These are phyloP conservation scores for Tirmania nivea DNA, from an alignment of 495 filamentous ascomycete genomes.

Conservation along the genomic window DNA sequence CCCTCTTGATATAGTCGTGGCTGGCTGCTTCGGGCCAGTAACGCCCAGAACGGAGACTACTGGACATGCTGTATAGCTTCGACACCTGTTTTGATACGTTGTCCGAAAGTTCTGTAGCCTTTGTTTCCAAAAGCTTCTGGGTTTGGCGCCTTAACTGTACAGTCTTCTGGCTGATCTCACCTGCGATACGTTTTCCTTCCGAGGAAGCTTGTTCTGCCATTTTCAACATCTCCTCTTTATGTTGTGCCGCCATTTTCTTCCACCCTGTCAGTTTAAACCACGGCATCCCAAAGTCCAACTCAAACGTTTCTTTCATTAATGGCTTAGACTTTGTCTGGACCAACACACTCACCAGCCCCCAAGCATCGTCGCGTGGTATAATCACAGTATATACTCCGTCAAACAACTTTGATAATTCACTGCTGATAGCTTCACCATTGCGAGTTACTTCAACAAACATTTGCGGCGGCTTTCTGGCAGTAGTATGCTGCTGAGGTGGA, in stretches of 20 bases:
- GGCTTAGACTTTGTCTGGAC: slow-evolving; percentile 32
- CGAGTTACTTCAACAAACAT: slow-evolving; percentile 33
- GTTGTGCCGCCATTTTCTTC: slow-evolving; percentile 30
- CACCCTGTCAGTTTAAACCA: slow-evolving; percentile 39
- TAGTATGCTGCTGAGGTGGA: slow-evolving; percentile 29
- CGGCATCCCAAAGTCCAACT: slow-evolving; percentile 38
- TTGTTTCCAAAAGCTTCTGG: slow-evolving; percentile 6
- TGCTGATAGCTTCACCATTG: slow-evolving; percentile 23
- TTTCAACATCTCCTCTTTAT: slow-evolving; percentile 29
- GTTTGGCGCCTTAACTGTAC: slow-evolving; percentile 10
- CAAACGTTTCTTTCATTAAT: slow-evolving; percentile 30
- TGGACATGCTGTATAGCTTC: no score
- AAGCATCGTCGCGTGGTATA: slow-evolving; percentile 34
- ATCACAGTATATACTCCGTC: slow-evolving; percentile 38
- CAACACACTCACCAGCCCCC: slow-evolving; percentile 35
- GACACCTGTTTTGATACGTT: slow-evolving; percentile 8
- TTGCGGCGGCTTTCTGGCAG: slow-evolving; percentile 27
- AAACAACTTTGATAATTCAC: slow-evolving; percentile 31
- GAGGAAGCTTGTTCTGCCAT: slow-evolving; percentile 29
- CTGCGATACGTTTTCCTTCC: slow-evolving; percentile 16
- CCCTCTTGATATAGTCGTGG: slow-evolving; percentile 4
- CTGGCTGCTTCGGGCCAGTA: no score
- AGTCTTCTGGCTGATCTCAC: slow-evolving; percentile 11
- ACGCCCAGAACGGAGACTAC: no score
- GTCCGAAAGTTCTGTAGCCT: slow-evolving; percentile 9